These are phyloP conservation scores for Chlorella sp. DNA, from an alignment of 139 green algal species.

Conservation along the genomic window DNA sequence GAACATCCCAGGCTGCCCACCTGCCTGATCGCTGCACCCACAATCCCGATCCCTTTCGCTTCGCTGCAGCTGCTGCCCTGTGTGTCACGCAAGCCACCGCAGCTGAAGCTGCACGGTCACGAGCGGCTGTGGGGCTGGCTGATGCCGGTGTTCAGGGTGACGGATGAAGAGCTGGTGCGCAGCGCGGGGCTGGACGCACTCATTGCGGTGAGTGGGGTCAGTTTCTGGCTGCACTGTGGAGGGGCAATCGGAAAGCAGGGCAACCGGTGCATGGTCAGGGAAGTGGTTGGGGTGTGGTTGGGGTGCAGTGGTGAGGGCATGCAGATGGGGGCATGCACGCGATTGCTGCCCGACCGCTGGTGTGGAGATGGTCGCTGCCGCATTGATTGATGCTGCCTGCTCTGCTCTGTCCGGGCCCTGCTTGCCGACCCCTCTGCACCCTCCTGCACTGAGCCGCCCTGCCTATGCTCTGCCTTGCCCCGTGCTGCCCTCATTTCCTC, in stretches of 20 bases:
- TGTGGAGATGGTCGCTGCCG: not conserved
- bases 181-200: slow-evolving; percentile 63
- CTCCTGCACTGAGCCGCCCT: too few species aligned
- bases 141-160: slow-evolving; percentile 55
- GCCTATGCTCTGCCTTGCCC: not conserved
- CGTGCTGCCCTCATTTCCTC: not conserved
- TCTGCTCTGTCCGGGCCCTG: too few species aligned
- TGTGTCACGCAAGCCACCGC: slow-evolving; percentile 45
- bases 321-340: not conserved
- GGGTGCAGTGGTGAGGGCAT: too few species aligned
- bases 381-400: too few species aligned
- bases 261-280: too few species aligned
- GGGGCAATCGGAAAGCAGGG: too few species aligned
- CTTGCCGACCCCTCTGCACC: too few species aligned
- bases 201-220: not conserved
- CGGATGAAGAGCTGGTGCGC: slow-evolving; percentile 57
- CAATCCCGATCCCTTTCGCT: not conserved
- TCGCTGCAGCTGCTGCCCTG: slow-evolving; percentile 29
- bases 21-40: not conserved
- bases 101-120: slow-evolving; percentile 31
- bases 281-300: not conserved
- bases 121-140: slow-evolving; percentile 52
- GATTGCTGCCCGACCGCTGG: not conserved
- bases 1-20: not conserved
- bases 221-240: not conserved